Evolutionary conservation across 2,329 filamentous ascomycete genomes (phyloP).

Genomic region (Ophiosphaerella korrae): DNA sequence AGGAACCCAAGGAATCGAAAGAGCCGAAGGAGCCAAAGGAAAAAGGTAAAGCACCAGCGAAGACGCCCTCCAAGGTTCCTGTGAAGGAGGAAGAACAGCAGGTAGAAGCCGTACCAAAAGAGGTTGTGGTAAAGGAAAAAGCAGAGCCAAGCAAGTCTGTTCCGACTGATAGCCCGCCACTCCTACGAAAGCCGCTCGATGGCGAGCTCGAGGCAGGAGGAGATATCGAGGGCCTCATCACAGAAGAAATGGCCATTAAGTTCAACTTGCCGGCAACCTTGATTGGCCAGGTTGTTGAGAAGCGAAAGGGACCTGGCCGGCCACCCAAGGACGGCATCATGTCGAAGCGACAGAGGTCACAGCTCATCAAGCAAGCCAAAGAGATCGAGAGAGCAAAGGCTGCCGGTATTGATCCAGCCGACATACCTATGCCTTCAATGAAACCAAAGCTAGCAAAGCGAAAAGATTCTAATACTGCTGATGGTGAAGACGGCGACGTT

Average conservation of each 20-base stretch:
- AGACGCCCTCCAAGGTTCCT: constrained; percentile 28
- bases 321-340: constrained; percentile 83
- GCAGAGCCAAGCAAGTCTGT: constrained; percentile 27
- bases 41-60: constrained; percentile 28
- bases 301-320: constrained; percentile 76
- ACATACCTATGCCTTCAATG: constrained; percentile 39
- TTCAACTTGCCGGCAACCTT: constrained; percentile 46
- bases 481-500: constrained; percentile 42
- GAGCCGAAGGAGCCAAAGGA: constrained; percentile 28
- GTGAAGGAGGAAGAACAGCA: constrained; percentile 32
- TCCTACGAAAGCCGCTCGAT: constrained; percentile 34
- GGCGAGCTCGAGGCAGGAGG: constrained; percentile 38
- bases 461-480: constrained; percentile 46
- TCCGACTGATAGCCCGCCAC: constrained; percentile 35
- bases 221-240: constrained; percentile 42
- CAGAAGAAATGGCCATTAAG: constrained; percentile 47
- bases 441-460: constrained; percentile 44
- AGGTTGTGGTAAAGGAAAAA: constrained; percentile 35
- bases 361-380: constrained; percentile 64
- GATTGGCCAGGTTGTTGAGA: constrained; percentile 56
- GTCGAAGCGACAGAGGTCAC: constrained; percentile 74
- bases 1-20: constrained; percentile 18
- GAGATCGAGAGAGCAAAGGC: constrained; percentile 51
- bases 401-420: constrained; percentile 44
- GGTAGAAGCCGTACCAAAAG: constrained; percentile 30